Conservation (phyloP, 306 rosid species). For the Castanea sativa region DNA sequence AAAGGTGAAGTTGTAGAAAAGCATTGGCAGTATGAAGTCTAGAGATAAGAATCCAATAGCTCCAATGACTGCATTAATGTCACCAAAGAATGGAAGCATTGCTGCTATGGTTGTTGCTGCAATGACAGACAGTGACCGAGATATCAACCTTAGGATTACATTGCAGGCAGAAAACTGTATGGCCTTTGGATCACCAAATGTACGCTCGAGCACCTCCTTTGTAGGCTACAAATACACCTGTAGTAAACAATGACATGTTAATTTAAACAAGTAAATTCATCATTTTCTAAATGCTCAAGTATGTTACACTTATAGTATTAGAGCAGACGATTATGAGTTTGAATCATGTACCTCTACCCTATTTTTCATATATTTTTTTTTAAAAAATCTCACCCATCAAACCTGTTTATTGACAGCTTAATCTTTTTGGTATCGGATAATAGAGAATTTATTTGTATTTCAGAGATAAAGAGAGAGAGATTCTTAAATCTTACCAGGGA, state of each 20-base stretch:
- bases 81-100: constrained; percentile 86
- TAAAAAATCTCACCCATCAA: too few relatives aligned
- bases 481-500: constrained; percentile 41
- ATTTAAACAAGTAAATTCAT: too few relatives aligned
- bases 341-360: too few relatives aligned
- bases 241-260: not conserved
- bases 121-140: constrained; percentile 44
- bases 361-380: too few relatives aligned
- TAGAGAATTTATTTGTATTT: too few relatives aligned
- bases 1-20: constrained; percentile 68
- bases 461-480: not conserved
- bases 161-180: constrained; percentile 52
- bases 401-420: too few relatives aligned
- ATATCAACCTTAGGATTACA: constrained; percentile 52
- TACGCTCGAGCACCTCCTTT: constrained; percentile 60
- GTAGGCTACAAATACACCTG: constrained; percentile 75
- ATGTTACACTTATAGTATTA: too few relatives aligned
- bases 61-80: constrained; percentile 65
- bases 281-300: too few relatives aligned
- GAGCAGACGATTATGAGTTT: too few relatives aligned
- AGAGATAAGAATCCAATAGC: constrained; percentile 86
- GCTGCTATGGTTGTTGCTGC: constrained; percentile 57
- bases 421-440: too few relatives aligned
- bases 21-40: constrained; percentile 63
- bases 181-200: constrained; percentile 48